These are phyloP conservation scores for Nelumbo lutea DNA, from an alignment of 164 flowering plant genomes.

Conservation along the genomic window DNA sequence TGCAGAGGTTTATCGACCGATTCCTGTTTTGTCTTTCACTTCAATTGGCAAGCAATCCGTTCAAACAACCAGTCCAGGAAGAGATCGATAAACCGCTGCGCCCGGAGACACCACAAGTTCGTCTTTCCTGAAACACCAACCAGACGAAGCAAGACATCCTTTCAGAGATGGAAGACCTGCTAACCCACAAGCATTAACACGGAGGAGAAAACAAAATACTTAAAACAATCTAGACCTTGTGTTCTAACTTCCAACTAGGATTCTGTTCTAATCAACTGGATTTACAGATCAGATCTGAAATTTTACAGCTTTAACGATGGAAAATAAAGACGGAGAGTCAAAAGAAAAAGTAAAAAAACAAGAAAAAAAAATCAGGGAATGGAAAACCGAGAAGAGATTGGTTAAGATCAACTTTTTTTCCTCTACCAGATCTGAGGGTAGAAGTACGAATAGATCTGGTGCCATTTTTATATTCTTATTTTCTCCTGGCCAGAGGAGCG, in stretches of 20 bases:
- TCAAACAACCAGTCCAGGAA: slow-evolving; percentile 39
- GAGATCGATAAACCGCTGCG: slow-evolving; percentile 75
- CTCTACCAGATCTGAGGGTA: too few relatives aligned
- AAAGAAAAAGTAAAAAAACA: too few relatives aligned
- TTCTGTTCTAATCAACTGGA: background rate
- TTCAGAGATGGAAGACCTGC: too few relatives aligned
- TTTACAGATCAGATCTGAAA: background rate
- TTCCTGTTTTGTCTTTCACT: slow-evolving; percentile 34
- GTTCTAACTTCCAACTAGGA: background rate
- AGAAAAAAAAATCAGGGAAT: too few relatives aligned
- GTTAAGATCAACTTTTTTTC: too few relatives aligned
- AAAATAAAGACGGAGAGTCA: too few relatives aligned
- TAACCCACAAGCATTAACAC: too few relatives aligned
- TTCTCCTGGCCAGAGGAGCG: background rate
- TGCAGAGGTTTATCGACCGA: slow-evolving; percentile 98
- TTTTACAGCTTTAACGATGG: too few relatives aligned
- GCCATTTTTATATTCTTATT: too few relatives aligned
- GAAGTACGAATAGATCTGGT: background rate
- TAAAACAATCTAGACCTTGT: too few relatives aligned
- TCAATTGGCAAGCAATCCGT: slow-evolving; percentile 5
- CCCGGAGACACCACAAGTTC: slow-evolving; percentile 27
- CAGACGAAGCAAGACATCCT: background rate
- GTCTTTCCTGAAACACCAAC: background rate
- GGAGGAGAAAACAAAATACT: too few relatives aligned
- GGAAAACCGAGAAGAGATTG: too few relatives aligned